phyloP scores from a whole-genome alignment of 2,329 filamentous ascomycete genomes.

The Calonectria pseudoturangicola region DNA sequence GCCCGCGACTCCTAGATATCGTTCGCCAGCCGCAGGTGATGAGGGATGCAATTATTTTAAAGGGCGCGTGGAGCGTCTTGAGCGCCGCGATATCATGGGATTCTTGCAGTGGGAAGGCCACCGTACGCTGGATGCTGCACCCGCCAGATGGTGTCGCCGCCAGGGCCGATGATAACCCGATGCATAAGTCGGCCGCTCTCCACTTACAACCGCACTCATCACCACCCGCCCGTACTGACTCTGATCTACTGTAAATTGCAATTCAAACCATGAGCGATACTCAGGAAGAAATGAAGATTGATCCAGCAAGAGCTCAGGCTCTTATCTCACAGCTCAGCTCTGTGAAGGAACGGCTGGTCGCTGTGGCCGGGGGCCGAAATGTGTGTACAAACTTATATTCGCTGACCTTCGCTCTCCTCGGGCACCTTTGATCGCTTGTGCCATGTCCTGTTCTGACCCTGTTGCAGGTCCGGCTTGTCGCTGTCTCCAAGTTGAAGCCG shows the following conservation, averaged over 20 bases:
- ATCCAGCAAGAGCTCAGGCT: conserved; percentile 75
- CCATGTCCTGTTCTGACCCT: conserved; percentile 44
- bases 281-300: conserved; percentile 74
- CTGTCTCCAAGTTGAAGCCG: conserved; percentile 97
- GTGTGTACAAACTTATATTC: conserved; percentile 62
- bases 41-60: background rate
- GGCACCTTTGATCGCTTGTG: conserved; percentile 36
- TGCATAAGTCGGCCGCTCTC: conserved; percentile 40
- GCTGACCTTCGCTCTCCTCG: background rate
- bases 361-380: conserved; percentile 71
- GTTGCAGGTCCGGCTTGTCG: conserved; percentile 85
- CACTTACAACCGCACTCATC: conserved; percentile 51
- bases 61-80: conserved; percentile 20
- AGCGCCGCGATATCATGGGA: conserved; percentile 11
- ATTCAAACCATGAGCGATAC: conserved; percentile 64
- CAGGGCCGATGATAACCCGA: conserved; percentile 61
- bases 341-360: conserved; percentile 75
- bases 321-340: conserved; percentile 78
- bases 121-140: conserved; percentile 26
- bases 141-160: conserved; percentile 15
- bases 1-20: background rate
- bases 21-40: background rate
- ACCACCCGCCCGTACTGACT: conserved; percentile 31
- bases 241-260: background rate
- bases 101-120: conserved; percentile 36